A percentile compares a stretch with the other conserved stretches of the same genome.
Evolutionary conservation across 768 basidiomycete species (phyloP).

Genomic region (Mycena haematopus): DNA sequence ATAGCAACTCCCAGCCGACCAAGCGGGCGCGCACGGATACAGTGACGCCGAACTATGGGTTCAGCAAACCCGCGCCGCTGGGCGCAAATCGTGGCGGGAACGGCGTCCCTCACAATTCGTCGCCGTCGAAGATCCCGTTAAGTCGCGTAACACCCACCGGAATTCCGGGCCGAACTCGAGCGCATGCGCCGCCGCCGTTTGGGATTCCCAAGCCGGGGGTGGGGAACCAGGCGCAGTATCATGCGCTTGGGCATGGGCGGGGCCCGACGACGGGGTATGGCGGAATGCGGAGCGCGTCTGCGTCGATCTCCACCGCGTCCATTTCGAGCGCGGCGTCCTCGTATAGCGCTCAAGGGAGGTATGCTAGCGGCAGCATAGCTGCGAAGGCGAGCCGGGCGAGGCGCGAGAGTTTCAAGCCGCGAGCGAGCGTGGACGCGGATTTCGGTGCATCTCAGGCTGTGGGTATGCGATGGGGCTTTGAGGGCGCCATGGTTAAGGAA

Average conservation of each 20-base stretch:
- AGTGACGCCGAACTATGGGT: conserved; percentile 46
- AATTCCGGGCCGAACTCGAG: conserved; percentile 32
- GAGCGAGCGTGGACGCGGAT: conserved; percentile 71
- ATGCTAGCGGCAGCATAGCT: conserved; percentile 37
- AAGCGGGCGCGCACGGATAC: conserved; percentile 59
- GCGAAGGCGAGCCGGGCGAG: conserved; percentile 60
- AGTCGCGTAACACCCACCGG: conserved; percentile 45
- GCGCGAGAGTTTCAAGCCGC: conserved; percentile 84
- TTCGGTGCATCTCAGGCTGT: conserved; percentile 35
- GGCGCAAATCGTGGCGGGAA: conserved; percentile 49
- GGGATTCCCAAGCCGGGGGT: conserved; percentile 59
- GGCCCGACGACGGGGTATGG: conserved; percentile 44
- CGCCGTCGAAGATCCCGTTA: conserved; percentile 57
- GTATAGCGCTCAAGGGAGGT: conserved; percentile 18
- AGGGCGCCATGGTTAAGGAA: conserved; percentile 49
- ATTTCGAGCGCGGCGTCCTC: conserved; percentile 37
- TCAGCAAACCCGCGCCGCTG: conserved; percentile 45
- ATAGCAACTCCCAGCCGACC: conserved; percentile 58
- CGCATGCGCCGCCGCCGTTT: conserved; percentile 43
- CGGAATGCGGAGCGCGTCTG: conserved; percentile 34
- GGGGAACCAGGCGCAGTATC: conserved; percentile 44
- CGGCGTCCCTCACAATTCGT: conserved; percentile 40
- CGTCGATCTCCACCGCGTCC: conserved; percentile 24
- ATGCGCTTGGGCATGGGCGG: conserved; percentile 62
- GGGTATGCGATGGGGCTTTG: conserved; percentile 40